Evolutionary conservation across 345 rosid genomes (phyloP).

Genomic region (Psidium guajava): DNA sequence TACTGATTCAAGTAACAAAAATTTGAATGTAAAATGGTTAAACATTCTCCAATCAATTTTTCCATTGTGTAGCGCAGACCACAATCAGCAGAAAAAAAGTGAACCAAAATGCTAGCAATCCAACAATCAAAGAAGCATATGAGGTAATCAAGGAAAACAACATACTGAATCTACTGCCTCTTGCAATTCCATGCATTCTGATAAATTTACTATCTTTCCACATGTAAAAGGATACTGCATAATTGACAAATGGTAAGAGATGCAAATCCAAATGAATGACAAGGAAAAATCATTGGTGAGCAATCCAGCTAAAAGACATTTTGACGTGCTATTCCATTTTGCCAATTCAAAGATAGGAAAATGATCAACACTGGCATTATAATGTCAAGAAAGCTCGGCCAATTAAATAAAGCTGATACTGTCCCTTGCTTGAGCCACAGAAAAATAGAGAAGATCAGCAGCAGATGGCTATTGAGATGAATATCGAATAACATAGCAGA

Average conservation of each 20-base stretch:
- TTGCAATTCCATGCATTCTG: not conserved
- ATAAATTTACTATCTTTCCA: not conserved
- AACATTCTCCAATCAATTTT: not conserved
- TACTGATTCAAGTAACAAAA: not conserved
- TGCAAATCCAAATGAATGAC: not conserved
- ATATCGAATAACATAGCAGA: not conserved
- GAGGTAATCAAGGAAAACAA: not conserved
- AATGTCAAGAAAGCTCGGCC: not conserved
- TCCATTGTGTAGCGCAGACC: not conserved
- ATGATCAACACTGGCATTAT: not conserved
- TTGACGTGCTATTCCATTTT: not conserved
- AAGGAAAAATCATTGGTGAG: not conserved
- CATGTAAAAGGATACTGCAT: not conserved
- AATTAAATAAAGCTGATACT: not conserved
- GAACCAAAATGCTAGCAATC: not conserved
- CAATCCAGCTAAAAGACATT: not conserved
- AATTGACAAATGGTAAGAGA: not conserved
- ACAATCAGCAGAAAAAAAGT: not conserved
- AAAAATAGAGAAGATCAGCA: not conserved
- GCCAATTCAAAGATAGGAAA: not conserved
- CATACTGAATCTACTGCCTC: not conserved
- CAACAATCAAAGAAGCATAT: not conserved
- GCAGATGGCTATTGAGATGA: not conserved
- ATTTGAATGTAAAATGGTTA: not conserved
- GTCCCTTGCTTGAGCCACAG: not conserved